Conservation (phyloP, 2,329 filamentous ascomycete species). For the Davidsoniella virescens region DNA sequence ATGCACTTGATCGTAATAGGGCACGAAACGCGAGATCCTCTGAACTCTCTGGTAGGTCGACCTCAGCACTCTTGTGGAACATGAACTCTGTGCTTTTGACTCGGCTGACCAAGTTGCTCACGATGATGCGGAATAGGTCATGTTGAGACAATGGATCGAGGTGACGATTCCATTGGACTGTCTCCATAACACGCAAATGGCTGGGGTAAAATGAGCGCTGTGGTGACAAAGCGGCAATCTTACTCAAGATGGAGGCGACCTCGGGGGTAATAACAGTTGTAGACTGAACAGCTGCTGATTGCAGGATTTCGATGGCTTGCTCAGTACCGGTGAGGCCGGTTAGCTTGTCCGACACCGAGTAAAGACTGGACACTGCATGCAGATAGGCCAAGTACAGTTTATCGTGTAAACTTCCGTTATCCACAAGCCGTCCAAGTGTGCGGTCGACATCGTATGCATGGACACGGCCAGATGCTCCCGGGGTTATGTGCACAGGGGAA, state of each 20-base stretch:
- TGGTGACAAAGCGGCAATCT: slow-evolving; percentile 28
- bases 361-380: slow-evolving; percentile 35
- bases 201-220: slow-evolving; percentile 28
- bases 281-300: slow-evolving; percentile 32
- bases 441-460: slow-evolving; percentile 34
- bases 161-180: slow-evolving; percentile 24
- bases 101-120: slow-evolving; percentile 12
- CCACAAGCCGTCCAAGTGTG: slow-evolving; percentile 31
- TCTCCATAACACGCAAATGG: slow-evolving; percentile 28
- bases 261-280: slow-evolving; percentile 24
- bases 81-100: not conserved
- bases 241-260: slow-evolving; percentile 21
- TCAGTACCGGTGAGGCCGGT: slow-evolving; percentile 37
- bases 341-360: slow-evolving; percentile 32
- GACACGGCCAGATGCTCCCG: slow-evolving; percentile 10
- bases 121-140: slow-evolving; percentile 22
- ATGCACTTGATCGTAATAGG: not conserved
- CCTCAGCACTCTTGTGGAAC: not conserved
- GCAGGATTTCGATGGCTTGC: slow-evolving; percentile 31
- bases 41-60: not conserved
- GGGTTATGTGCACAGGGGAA: not conserved
- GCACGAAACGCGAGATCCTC: not conserved
- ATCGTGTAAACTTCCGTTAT: slow-evolving; percentile 33
- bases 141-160: slow-evolving; percentile 30
- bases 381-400: slow-evolving; percentile 35